Evolutionary conservation across 805 yeast species (phyloP).

Genomic region (Yarrowia sp.): DNA sequence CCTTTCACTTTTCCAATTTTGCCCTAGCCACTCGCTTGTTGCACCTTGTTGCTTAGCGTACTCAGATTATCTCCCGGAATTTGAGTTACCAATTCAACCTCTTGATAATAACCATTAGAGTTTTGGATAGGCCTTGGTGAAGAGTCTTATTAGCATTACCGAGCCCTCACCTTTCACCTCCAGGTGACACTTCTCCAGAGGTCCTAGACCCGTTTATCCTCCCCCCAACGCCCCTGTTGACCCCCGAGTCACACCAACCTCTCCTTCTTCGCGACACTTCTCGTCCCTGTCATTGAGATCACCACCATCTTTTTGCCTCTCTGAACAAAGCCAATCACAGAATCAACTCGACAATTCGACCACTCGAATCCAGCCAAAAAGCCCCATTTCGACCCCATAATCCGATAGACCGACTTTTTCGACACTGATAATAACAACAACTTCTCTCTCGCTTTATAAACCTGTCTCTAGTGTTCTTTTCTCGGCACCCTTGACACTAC

Average conservation of each 20-base stretch:
- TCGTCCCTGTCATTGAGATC: background rate
- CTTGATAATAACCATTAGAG: constrained; percentile 21
- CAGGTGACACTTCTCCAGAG: constrained; percentile 17
- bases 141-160: constrained; percentile 21
- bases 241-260: background rate
- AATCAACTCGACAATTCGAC: background rate
- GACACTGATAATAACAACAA: background rate
- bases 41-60: constrained; percentile 21
- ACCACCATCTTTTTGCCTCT: background rate
- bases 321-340: background rate
- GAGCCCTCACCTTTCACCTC: constrained; percentile 14
- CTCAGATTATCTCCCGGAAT: constrained; percentile 22
- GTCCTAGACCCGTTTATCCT: background rate
- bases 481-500: background rate
- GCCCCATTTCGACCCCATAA: background rate
- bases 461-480: background rate
- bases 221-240: background rate
- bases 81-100: constrained; percentile 22
- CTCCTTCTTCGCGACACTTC: background rate
- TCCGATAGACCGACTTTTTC: background rate
- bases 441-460: background rate
- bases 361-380: background rate
- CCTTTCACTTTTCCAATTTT: background rate
- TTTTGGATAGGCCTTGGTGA: constrained; percentile 24
- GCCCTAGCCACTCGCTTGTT: constrained; percentile 21